These are phyloP conservation scores for apple (Malus domestica) DNA, from an alignment of 306 rosid genomes.

Conservation along the genomic window DNA sequence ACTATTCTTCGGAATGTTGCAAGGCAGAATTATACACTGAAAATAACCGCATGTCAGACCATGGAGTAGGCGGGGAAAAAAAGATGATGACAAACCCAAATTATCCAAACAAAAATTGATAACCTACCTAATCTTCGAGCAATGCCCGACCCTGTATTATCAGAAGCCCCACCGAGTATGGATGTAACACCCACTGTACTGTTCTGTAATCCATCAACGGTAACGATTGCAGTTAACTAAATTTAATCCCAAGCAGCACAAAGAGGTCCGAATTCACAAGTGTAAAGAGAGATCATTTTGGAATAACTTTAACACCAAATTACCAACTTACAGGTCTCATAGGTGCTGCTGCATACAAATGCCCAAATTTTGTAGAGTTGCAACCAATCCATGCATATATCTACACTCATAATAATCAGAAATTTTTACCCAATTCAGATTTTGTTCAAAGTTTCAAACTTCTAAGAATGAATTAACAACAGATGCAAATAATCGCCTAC, in stretches of 20 bases:
- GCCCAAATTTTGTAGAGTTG: slow-evolving; percentile 72
- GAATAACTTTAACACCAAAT: background rate
- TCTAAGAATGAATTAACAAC: background rate
- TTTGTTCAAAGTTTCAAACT: background rate
- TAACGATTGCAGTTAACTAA: background rate
- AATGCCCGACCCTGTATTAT: slow-evolving; percentile 82
- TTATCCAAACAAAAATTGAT: background rate
- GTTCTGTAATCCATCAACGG: slow-evolving; percentile 4
- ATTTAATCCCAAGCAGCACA: background rate
- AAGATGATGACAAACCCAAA: background rate
- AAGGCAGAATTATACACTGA: slow-evolving; percentile 74
- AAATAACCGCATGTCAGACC: slow-evolving; percentile 10
- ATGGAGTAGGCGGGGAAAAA: background rate
- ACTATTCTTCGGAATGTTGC: slow-evolving; percentile 68
- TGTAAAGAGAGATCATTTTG: background rate
- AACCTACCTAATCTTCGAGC: slow-evolving; percentile 68
- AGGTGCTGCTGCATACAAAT: slow-evolving; percentile 76
- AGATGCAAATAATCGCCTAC: too few species aligned
- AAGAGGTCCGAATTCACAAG: background rate
- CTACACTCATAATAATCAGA: slow-evolving; percentile 17
- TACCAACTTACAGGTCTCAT: slow-evolving; percentile 55
- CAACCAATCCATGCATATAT: slow-evolving; percentile 24
- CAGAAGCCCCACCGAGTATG: slow-evolving; percentile 78
- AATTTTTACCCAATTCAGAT: background rate
- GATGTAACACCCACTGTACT: slow-evolving; percentile 58